A percentile compares a stretch with the other conserved stretches of the same genome.
phyloP scores from a whole-genome alignment of 2,329 filamentous ascomycete species.

The Colletotrichum lini region DNA sequence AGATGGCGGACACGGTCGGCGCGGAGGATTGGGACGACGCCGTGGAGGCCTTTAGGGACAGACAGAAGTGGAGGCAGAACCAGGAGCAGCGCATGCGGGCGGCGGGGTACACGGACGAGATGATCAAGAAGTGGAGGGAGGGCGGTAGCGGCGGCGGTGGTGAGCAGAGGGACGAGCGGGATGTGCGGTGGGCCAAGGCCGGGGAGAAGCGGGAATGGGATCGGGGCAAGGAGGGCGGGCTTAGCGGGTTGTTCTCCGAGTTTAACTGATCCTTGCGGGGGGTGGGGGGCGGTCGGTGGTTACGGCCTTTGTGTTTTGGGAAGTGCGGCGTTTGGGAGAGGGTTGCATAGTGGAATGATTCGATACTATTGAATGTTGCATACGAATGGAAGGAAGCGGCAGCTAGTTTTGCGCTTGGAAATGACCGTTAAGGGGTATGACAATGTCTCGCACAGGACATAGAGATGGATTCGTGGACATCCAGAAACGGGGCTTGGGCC shows the following conservation, averaged over 20 bases:
- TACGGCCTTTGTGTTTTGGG: neutral
- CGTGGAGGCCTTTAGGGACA: constrained; percentile 82
- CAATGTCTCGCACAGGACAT: neutral
- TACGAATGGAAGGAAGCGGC: neutral
- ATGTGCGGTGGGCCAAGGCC: constrained; percentile 79
- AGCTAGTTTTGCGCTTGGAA: neutral
- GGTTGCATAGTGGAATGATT: neutral
- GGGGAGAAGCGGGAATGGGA: constrained; percentile 78
- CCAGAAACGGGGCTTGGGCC: neutral
- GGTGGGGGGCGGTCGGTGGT: neutral
- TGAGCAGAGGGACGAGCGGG: constrained; percentile 69
- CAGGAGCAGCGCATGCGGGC: constrained; percentile 82
- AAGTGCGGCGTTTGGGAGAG: neutral
- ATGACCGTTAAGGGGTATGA: no score
- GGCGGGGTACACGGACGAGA: constrained; percentile 83
- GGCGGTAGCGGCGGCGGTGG: constrained; percentile 58
- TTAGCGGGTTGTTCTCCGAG: constrained; percentile 41
- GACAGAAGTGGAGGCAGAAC: constrained; percentile 82
- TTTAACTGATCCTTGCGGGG: constrained; percentile 23
- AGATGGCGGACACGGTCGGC: constrained; percentile 62
- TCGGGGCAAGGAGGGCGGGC: constrained; percentile 61
- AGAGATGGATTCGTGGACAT: neutral
- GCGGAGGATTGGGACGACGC: constrained; percentile 80
- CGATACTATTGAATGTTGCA: neutral
- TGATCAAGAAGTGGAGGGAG: constrained; percentile 80